Percentiles rank a stretch among this genome's conserved stretches.
Conservation (phyloP, 2,329 filamentous ascomycete genomes). For the Geoglossum cookeanum region DNA sequence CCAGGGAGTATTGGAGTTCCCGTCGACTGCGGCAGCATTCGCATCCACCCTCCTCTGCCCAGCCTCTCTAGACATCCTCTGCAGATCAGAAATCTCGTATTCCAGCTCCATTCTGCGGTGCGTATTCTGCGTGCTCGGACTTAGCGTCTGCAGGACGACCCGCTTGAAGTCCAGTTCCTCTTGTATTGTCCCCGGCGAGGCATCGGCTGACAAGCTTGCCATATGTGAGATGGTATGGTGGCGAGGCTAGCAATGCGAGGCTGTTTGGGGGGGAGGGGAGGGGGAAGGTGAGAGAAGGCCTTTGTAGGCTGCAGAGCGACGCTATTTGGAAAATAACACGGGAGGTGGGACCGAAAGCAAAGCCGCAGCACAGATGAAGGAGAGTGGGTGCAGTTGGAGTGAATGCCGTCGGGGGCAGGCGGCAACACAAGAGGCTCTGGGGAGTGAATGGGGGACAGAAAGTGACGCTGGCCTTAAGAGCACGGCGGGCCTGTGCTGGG, state of each 20-base stretch:
- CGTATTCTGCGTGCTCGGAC: neutral
- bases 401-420: neutral
- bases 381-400: neutral
- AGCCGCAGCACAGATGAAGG: neutral
- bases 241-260: neutral
- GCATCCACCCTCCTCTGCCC: neutral
- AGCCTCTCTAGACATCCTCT: neutral
- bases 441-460: neutral
- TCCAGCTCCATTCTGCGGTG: neutral
- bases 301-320: neutral
- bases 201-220: neutral
- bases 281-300: neutral
- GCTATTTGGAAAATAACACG: neutral
- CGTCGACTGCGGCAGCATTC: neutral
- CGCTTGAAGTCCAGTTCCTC: neutral
- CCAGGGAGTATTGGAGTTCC: neutral
- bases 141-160: neutral
- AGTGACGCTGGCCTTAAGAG: neutral
- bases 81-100: neutral
- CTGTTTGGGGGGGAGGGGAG: neutral
- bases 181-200: neutral
- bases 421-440: neutral
- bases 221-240: neutral
- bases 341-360: neutral
- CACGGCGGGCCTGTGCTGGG: neutral